A percentile compares a stretch with the other conserved stretches of the same genome.
Evolutionary conservation across 257 asterid species (phyloP).

Genomic region (Salvia rosmarinus): DNA sequence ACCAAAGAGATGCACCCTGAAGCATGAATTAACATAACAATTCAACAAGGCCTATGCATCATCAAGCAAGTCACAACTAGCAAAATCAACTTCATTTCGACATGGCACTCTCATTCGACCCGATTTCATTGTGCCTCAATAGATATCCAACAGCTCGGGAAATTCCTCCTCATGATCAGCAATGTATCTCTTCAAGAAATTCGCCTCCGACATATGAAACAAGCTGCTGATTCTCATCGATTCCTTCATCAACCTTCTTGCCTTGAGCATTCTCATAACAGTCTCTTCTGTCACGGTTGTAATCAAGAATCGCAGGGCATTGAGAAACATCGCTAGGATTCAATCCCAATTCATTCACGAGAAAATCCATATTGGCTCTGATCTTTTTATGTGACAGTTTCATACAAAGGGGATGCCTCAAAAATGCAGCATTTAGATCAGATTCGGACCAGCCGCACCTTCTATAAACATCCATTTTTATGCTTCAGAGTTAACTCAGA

Average conservation of each 20-base stretch:
- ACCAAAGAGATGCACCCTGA: too few species aligned
- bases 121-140: constrained; percentile 18
- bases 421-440: constrained; percentile 32
- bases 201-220: constrained; percentile 16
- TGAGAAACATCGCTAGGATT: constrained; percentile 15
- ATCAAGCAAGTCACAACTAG: too few species aligned
- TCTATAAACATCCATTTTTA: constrained; percentile 25
- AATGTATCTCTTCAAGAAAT: constrained; percentile 20
- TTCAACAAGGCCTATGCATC: too few species aligned
- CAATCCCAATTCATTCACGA: constrained; percentile 24
- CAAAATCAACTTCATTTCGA: not conserved
- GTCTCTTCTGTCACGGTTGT: constrained; percentile 3
- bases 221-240: not conserved
- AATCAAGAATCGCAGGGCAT: constrained; percentile 26
- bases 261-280: constrained; percentile 20
- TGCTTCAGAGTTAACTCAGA: constrained; percentile 16
- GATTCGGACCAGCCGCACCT: constrained; percentile 44
- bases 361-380: constrained; percentile 32
- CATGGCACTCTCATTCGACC: not conserved
- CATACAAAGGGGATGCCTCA: constrained; percentile 35
- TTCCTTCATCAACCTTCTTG: constrained; percentile 15
- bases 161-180: not conserved
- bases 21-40: too few species aligned
- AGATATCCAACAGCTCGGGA: constrained; percentile 31
- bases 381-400: constrained; percentile 37